Evolutionary conservation across 2,329 filamentous ascomycete species (phyloP), one percentile per base, ranked within the genome.

Genomic region (Paradendryphiella salina): DNA sequence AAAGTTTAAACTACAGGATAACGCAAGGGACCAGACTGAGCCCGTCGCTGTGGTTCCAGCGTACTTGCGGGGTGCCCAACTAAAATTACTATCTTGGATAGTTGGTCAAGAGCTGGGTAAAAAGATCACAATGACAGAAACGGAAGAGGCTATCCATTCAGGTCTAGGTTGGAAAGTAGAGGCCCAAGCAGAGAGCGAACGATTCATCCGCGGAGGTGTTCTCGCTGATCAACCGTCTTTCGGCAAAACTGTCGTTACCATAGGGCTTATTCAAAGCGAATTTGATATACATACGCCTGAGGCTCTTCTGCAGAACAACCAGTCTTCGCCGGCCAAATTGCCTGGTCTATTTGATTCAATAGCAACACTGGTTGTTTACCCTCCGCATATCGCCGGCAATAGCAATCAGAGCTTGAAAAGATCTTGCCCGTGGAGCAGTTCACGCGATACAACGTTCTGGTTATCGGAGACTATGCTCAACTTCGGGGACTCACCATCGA

Each of bases 201-300:
- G 74, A 44, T 29, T 52, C 26, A 54, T 85, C 33, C 78, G 77
- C 14, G 85, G 85, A 10, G 85, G 85, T 4, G 76, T 88, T 14
- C 74, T 87, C 28, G 84, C 84, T 2, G 84, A 87, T 60, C 77
- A 82, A 36, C 83, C 86, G 28, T 85, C 83, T 0, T 88, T 85
- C 61, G 86, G 86, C 0, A 88, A 89, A 61, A 88, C 85, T 0
- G 79, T 84, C 1, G 79, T 81, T 0, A 79, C 79, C 2, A 74
- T 88, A 10, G 83, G 77, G 0, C 67, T 87, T 7, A 78, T 86
- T 23, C 75, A 82, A 29, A 67, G 72, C 3, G 75, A 80, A 36
- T 75, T 76, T 23, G 52, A 70, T 8, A 35, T 61, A 6, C 20
- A 42, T 1, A 32, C 35, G 33, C 46, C 31, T 9, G 50, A 38